Percentiles rank a stretch among this genome's conserved stretches.
These are phyloP conservation scores for Aureobasidium subglaciale DNA, from an alignment of 2,329 filamentous ascomycete species.

Conservation along the genomic window DNA sequence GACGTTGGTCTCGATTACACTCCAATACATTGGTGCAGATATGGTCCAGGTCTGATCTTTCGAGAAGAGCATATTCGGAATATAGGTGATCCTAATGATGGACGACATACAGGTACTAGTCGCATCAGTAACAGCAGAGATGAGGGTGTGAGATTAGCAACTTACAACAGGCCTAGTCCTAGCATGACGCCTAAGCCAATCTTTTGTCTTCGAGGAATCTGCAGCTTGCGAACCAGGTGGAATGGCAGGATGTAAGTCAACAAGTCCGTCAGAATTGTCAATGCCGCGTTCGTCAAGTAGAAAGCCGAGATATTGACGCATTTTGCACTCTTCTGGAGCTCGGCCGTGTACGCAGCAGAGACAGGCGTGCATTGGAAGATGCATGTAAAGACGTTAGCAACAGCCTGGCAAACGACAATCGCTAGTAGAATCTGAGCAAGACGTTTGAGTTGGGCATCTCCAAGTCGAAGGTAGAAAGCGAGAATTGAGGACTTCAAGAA, in stretches of 20 bases:
- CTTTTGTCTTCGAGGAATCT: neutral
- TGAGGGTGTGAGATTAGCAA: neutral
- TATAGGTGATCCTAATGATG: slow-evolving; percentile 5
- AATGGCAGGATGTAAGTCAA: slow-evolving; percentile 6
- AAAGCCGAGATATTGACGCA: slow-evolving; percentile 4
- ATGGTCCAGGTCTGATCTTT: slow-evolving; percentile 3
- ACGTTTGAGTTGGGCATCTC: neutral
- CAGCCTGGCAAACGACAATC: neutral
- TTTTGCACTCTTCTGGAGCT: neutral
- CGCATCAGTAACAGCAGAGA: neutral
- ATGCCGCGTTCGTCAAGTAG: neutral
- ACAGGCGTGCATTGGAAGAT: slow-evolving; percentile 5
- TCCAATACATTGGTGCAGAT: slow-evolving; percentile 24
- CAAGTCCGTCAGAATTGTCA: slow-evolving; percentile 1
- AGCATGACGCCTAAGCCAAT: slow-evolving; percentile 4
- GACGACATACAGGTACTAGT: neutral
- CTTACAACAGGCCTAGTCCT: slow-evolving; percentile 1
- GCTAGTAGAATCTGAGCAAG: neutral
- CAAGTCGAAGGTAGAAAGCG: slow-evolving; percentile 9
- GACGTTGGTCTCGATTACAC: slow-evolving; percentile 29
- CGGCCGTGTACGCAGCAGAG: neutral
- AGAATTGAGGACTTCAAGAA: slow-evolving; percentile 2
- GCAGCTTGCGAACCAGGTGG: slow-evolving; percentile 4
- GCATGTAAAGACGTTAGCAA: slow-evolving; percentile 9
- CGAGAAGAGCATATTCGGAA: slow-evolving; percentile 10